Base-by-base conservation (phyloP, 805 yeast genomes). In the Candida coquimbonensis region DNA sequence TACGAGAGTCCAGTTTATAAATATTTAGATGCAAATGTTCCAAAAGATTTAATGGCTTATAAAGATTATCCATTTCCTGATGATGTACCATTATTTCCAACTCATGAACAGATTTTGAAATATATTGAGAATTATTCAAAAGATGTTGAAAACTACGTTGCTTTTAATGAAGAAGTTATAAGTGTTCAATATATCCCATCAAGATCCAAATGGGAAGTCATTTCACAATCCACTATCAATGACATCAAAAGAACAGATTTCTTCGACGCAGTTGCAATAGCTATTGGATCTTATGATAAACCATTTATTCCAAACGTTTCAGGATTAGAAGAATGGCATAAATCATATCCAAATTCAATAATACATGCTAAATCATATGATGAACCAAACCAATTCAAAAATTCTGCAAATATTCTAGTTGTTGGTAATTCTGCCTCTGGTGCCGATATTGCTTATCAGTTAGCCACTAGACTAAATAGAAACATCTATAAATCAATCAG, bases 351-450 rank as follows among this genome's bases (percentile, higher is more conserved):
- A 1, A 70, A 63, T 3, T 65, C 74, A 1, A 61, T 83, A 2
- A 51, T 66, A 3, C 91, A 84, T 61, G 73, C 89, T 8, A 79
- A 79, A 49, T 62, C 70, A 34, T 84, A 70, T 56, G 71, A 80
- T 46, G 61, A 61, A 17, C 72, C 80, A 0, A 67, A 66, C 1
- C 68, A 66, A 13, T 82, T 68, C 48, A 27, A 43, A 35, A 53
- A 57, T 7, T 62, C 67, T 24, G 61, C 67, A 38, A 70, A 63
- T 31, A 78, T 81, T 14, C 61, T 87, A 38, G 73, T 86, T 7
- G 77, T 87, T n/a, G 95, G 95, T 0, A 82, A 81, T 54, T 79
- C 82, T 11, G 83, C 93, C 3, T 80, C 88, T 29, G 96, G 91
- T 26, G 75, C 78, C 17, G 96, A 88, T 57, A 67, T 85, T 37